A percentile compares a stretch with the other conserved stretches of the same genome.
Evolutionary conservation across 305 asterid species (phyloP).

Genomic region (Stenogyne calaminthoides): DNA sequence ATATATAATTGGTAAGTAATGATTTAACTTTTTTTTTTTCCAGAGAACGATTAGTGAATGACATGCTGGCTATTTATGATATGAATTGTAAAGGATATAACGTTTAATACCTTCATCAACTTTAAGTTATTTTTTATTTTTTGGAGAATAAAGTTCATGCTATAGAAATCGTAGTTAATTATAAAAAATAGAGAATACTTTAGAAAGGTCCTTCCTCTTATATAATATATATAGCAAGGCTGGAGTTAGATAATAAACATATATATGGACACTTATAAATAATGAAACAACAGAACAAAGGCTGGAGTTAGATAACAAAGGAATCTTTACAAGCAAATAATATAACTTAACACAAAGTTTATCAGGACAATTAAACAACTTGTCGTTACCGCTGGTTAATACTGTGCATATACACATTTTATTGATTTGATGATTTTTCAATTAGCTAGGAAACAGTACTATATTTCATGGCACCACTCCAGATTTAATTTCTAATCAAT

Average conservation of each 20-base stretch:
- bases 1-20: too few relatives aligned
- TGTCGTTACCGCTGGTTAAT: constrained; percentile 34
- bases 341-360: constrained; percentile 17
- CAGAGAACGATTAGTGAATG: not conserved
- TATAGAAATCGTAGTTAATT: not conserved
- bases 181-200: not conserved
- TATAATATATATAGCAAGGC: too few relatives aligned
- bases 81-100: not conserved
- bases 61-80: not conserved
- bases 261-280: not conserved
- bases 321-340: constrained; percentile 36
- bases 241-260: constrained; percentile 33
- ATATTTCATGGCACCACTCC: constrained; percentile 1
- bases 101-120: not conserved
- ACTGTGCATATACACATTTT: not conserved
- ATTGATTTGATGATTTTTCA: not conserved
- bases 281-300: constrained; percentile 32
- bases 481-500: not conserved
- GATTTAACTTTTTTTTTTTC: not conserved
- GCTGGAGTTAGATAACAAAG: constrained; percentile 38
- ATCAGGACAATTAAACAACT: constrained; percentile 24
- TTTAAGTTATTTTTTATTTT: not conserved
- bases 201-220: constrained; percentile 22
- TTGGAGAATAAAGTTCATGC: constrained; percentile 23
- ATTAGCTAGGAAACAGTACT: not conserved